Evolutionary conservation across 768 basidiomycete species (phyloP), one percentile per base, ranked within the genome.

Genomic region (Termitomyces sp.): DNA sequence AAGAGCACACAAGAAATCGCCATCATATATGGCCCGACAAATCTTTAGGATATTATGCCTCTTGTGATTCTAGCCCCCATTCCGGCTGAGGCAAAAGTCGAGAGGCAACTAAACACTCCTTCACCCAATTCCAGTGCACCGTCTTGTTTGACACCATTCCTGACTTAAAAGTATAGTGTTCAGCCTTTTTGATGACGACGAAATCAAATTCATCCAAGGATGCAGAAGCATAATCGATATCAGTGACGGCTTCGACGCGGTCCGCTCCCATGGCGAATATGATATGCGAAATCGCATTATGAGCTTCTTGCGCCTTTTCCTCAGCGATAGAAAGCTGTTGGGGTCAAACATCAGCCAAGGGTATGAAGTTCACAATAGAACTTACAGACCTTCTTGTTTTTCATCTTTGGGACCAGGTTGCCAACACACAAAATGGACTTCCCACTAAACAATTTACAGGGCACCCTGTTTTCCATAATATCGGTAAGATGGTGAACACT

Each of bases 241-340:
- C 80, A 8, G 74, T 69, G 30, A 86, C 81, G 2, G 85, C 84
- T 69, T 92, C 88, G 46, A 95, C 87, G 13, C 72, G 75, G 7
- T 73, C 71, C 0, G 93, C 91, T 0, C 93, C 92, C 85, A 95
- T 91, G 32, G 83, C 82, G 43, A 91, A 70, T 36, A 93, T 80
- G 59, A 95, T 88, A 51, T 82, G 83, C 24, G 80, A 83, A 62
- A 84, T 81, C 46, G 72, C 70, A 63, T 76, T 78, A 57, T 74
- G 76, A 9, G 74, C 75, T 59, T 76, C 75, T 66, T 71, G 70
- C 16, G 67, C 56, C 57, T 74, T 75, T 57, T 74, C 68, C 12
- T 75, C 73, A 22, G 54, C 49, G 27, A 63, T 58, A 32, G 65
- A 55, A 52, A 65, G 66, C 72, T 72, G 45, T 33, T 48, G 30